Conservation (phyloP, 768 basidiomycete species). For the Sarcodon aspratus region DNA sequence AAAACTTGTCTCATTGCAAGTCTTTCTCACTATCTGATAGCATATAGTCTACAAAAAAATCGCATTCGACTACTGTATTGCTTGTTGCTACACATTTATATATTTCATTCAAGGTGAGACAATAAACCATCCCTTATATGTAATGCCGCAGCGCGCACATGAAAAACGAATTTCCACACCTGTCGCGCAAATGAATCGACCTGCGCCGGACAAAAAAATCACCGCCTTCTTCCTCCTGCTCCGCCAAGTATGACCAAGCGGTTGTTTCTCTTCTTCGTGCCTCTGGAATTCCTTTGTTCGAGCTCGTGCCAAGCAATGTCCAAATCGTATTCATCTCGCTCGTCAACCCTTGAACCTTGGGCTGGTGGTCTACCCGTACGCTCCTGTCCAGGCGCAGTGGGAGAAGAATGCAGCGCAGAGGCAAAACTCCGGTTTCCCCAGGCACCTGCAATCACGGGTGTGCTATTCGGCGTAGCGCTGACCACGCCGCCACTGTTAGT, state of each 20-base stretch:
- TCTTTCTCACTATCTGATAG: no score
- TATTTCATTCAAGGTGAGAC: no score
- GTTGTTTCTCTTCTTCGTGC: slow-evolving; percentile 45
- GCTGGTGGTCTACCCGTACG: slow-evolving; percentile 8
- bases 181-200: background rate
- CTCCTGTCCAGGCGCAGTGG: slow-evolving; percentile 4
- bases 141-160: no score
- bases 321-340: slow-evolving; percentile 62
- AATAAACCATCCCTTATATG: no score
- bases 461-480: background rate
- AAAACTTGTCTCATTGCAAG: no score
- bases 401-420: slow-evolving; percentile 41
- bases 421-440: slow-evolving; percentile 83
- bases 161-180: background rate
- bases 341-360: slow-evolving; percentile 17
- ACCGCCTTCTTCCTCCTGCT: slow-evolving; percentile 40
- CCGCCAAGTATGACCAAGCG: slow-evolving; percentile 67
- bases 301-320: slow-evolving; percentile 77
- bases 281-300: slow-evolving; percentile 36
- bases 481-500: slow-evolving; percentile 1
- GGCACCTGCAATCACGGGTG: slow-evolving; percentile 29
- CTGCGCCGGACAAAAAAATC: slow-evolving; percentile 3
- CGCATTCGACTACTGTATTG: no score
- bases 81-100: no score
- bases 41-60: no score